Base-by-base conservation (phyloP, 345 rosid genomes). In the Mangifera indica region DNA sequence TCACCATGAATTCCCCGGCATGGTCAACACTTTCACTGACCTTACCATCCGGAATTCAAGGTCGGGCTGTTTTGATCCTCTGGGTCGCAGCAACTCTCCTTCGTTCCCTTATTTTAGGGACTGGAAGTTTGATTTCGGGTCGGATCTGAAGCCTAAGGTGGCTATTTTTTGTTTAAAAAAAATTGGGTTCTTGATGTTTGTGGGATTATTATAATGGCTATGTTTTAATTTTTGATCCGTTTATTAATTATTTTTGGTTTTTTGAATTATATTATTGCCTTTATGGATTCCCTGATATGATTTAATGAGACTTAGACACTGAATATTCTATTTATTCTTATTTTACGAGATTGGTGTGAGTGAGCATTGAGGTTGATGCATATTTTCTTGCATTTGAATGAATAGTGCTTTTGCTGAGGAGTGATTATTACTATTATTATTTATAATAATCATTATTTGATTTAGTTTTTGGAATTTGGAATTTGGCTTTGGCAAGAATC, bases 141-240 rank as follows among this genome's bases (percentile, higher is more conserved):
- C 89, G 62, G 92, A 92, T 89, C 92, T 89, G 76, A 83, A 83
- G 81, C 98, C 98, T 57, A 88, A 78, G 93, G 99, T 89, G 46
- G 73, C 29, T 48, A 0, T 48, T 49, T 64, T 64, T 67, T 67
- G 3, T 29, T 29, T 29, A n/a, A n/a, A n/a, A n/a, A n/a, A n/a
- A n/a, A n/a, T n/a, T n/a, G n/a, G n/a, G n/a, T n/a, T n/a, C n/a
- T n/a, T n/a, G n/a, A n/a, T n/a, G n/a, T n/a, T n/a, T n/a, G n/a
- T n/a, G n/a, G n/a, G n/a, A n/a, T n/a, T n/a, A n/a, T n/a, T n/a
- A n/a, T n/a, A n/a, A n/a, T n/a, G n/a, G n/a, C n/a, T n/a, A n/a
- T n/a, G n/a, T n/a, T n/a, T n/a, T n/a, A n/a, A n/a, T n/a, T n/a
- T n/a, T n/a, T n/a, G n/a, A 29, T 29, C 4, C 15, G 34, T 42